phyloP scores from a whole-genome alignment of 768 basidiomycete species.

The Amanita molliuscula region DNA sequence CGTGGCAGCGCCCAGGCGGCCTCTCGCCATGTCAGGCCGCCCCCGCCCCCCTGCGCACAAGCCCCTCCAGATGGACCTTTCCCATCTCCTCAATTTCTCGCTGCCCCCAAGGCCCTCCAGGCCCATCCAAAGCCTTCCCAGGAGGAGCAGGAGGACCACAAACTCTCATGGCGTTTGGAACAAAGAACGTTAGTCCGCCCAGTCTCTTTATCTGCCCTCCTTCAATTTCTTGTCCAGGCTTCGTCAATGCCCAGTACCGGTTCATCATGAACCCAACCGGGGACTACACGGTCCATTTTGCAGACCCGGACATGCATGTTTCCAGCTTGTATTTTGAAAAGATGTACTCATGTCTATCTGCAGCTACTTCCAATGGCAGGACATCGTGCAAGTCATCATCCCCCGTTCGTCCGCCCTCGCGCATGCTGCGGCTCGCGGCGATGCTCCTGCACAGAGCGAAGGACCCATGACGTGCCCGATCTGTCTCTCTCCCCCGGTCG shows the following conservation, averaged over 20 bases:
- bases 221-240: slow-evolving; percentile 40
- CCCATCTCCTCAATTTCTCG: slow-evolving; percentile 90
- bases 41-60: slow-evolving; percentile 24
- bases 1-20: slow-evolving; percentile 18
- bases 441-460: slow-evolving; percentile 35
- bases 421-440: slow-evolving; percentile 42
- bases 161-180: slow-evolving; percentile 67
- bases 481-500: slow-evolving; percentile 83
- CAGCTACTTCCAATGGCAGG: slow-evolving; percentile 93
- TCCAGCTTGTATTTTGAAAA: slow-evolving; percentile 5
- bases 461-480: slow-evolving; percentile 83
- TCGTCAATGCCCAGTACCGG: slow-evolving; percentile 92
- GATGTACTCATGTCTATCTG: slow-evolving; percentile 10
- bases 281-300: slow-evolving; percentile 91
- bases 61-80: slow-evolving; percentile 36
- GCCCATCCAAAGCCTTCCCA: slow-evolving; percentile 44
- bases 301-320: slow-evolving; percentile 91
- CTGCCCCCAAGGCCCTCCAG: slow-evolving; percentile 78
- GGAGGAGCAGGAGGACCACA: slow-evolving; percentile 66
- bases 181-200: slow-evolving; percentile 71
- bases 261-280: slow-evolving; percentile 92
- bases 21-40: slow-evolving; percentile 16
- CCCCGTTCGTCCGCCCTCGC: slow-evolving; percentile 72
- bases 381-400: slow-evolving; percentile 91
- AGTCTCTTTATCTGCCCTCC: slow-evolving; percentile 11